Base-by-base conservation (phyloP, 2,329 filamentous ascomycete species). In the Byssothecium circinans region DNA sequence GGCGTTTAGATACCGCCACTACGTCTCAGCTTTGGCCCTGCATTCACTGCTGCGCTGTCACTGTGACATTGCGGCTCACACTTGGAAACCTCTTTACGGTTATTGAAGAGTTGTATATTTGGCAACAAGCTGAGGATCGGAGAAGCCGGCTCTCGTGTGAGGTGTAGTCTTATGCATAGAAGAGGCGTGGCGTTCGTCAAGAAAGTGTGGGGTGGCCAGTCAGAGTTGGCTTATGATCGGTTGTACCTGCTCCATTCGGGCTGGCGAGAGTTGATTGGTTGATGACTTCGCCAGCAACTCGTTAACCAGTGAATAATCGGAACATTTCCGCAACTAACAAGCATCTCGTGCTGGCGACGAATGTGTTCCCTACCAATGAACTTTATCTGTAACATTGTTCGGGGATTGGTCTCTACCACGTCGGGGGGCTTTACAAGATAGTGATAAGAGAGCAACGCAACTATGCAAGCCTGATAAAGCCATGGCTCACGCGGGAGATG, bases 131-230 rank as follows among this genome's bases (percentile, higher is more conserved):
- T 53, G 43, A 45, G 22, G 6, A 38, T 20, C 41, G 41, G 47
- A 46, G 33, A 10, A 25, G 39, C 44, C 42, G 44, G 30, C 43
- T 35, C 42, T 41, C 43, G 44, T 43, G 43, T 52, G 33, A 50
- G 49, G 41, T 47, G 35, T 46, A 20, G 49, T 50, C 17, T 42
- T 33, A 40, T 12, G 29, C 38, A 37, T n/a, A 34, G 19, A 25
- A 34, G 30, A 39, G 41, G 34, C 45, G 51, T 56, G 54, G 55
- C 49, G 52, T 50, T 57, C 54, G 57, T 51, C 50, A 50, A n/a
- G 46, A 53, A 58, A 58, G 56, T 61, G 60, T 62, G 60, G 60
- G 60, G 61, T 60, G 58, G 42, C 51, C 40, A 40, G 47, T 55
- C 49, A 42, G 38, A 49, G 59, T 23, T 36, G 10, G 18, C 14